Conservation (phyloP, 495 filamentous ascomycete genomes). For the Melanomma pulvis-pyrius region DNA sequence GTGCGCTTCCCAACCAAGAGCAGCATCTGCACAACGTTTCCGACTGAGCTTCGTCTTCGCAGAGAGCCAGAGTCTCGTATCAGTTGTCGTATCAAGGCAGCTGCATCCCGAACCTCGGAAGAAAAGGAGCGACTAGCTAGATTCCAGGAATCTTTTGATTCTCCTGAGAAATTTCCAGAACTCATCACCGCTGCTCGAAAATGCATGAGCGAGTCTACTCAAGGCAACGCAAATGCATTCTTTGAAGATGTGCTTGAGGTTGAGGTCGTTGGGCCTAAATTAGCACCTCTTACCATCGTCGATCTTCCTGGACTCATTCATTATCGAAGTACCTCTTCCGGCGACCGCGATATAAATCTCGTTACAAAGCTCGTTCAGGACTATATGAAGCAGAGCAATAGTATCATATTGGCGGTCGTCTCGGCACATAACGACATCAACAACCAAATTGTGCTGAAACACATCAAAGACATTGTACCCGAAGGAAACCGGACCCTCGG, state of each 20-base stretch:
- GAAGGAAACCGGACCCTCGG: conserved; percentile 55
- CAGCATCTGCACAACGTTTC: conserved; percentile 25
- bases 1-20: conserved; percentile 29
- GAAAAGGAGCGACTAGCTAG: conserved; percentile 10
- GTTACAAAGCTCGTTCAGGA: conserved; percentile 11
- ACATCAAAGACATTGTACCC: conserved; percentile 50
- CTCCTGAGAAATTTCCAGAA: conserved; percentile 15
- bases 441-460: conserved; percentile 54
- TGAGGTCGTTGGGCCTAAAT: conserved; percentile 18
- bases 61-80: conserved; percentile 8
- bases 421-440: conserved; percentile 55
- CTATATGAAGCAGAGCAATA: conserved; percentile 44
- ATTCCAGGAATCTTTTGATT: conserved; percentile 20
- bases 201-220: conserved; percentile 7
- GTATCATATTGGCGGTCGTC: conserved; percentile 67
- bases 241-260: conserved; percentile 27
- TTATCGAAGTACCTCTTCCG: background rate
- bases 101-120: conserved; percentile 7
- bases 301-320: conserved; percentile 33
- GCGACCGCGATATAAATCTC: conserved; percentile 1
- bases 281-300: conserved; percentile 27
- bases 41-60: conserved; percentile 24
- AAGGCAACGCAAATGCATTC: conserved; percentile 9
- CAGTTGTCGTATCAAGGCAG: conserved; percentile 20
- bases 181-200: conserved; percentile 21